Evolutionary conservation across 192 early-diverging fungal genomes (phyloP).

Genomic region (Glomus cerebriforme): DNA sequence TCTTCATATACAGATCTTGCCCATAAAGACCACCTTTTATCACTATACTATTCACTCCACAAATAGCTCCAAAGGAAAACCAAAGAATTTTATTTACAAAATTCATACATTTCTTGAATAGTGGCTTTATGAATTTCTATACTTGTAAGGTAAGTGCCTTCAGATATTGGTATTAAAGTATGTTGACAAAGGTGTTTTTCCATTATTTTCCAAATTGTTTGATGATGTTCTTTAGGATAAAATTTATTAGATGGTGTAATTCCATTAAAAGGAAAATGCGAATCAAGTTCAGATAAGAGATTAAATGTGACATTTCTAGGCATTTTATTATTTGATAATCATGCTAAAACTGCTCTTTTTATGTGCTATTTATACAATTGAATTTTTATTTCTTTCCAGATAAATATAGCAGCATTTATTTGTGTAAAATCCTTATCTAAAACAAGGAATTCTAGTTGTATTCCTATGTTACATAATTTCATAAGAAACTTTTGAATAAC

Average conservation of each 20-base stretch:
- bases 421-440: constrained; percentile 7
- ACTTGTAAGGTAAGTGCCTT: neutral
- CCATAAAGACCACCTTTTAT: neutral
- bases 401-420: neutral
- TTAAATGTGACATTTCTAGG: neutral
- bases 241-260: neutral
- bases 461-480: neutral
- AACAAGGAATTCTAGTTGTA: neutral
- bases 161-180: neutral
- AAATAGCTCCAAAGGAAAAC: neutral
- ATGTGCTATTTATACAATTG: neutral
- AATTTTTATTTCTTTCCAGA: neutral
- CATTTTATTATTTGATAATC: neutral
- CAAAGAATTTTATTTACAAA: constrained; percentile 21
- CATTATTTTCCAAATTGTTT: neutral
- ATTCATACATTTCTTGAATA: constrained; percentile 20
- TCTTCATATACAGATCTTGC: neutral
- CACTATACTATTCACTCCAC: constrained; percentile 1
- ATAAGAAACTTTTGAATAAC: constrained; percentile 5
- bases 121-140: neutral
- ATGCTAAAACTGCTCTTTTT: neutral
- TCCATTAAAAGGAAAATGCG: neutral
- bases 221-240: neutral
- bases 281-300: neutral
- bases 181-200: constrained; percentile 16